Evolutionary conservation across 164 flowering plant species (phyloP).

Genomic region (Sedum album): DNA sequence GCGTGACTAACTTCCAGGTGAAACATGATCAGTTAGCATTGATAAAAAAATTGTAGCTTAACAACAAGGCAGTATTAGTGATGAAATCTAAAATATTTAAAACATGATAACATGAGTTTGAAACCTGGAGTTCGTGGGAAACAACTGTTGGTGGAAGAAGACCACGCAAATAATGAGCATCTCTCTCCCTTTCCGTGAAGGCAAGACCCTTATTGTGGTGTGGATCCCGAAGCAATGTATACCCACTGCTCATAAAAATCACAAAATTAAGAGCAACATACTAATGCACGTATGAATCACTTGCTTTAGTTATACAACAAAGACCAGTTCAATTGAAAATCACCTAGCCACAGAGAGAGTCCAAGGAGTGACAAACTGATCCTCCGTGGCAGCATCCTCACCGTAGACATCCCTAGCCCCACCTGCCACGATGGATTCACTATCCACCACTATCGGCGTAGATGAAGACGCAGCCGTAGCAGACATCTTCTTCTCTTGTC

Average conservation of each 20-base stretch:
- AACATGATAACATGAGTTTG: neutral
- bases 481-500: neutral
- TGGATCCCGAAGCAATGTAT: slow-evolving; percentile 12
- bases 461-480: neutral
- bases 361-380: slow-evolving; percentile 19
- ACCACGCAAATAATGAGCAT: slow-evolving; percentile 13
- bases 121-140: slow-evolving; percentile 13
- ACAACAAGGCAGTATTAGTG: neutral
- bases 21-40: neutral
- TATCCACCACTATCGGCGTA: neutral
- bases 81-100: neutral
- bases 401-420: slow-evolving; percentile 16
- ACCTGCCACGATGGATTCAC: slow-evolving; percentile 8
- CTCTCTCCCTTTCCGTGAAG: slow-evolving; percentile 12
- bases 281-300: neutral
- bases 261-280: neutral
- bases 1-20: neutral
- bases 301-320: too few species aligned
- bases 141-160: slow-evolving; percentile 13
- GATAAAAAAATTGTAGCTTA: neutral
- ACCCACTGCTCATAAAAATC: slow-evolving; percentile 10
- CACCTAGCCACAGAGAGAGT: slow-evolving; percentile 20
- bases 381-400: slow-evolving; percentile 19
- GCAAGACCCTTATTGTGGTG: slow-evolving; percentile 14
- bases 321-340: neutral